Evolutionary conservation across 2,329 filamentous ascomycete genomes (phyloP).

Genomic region (Thelonectria rubi): DNA sequence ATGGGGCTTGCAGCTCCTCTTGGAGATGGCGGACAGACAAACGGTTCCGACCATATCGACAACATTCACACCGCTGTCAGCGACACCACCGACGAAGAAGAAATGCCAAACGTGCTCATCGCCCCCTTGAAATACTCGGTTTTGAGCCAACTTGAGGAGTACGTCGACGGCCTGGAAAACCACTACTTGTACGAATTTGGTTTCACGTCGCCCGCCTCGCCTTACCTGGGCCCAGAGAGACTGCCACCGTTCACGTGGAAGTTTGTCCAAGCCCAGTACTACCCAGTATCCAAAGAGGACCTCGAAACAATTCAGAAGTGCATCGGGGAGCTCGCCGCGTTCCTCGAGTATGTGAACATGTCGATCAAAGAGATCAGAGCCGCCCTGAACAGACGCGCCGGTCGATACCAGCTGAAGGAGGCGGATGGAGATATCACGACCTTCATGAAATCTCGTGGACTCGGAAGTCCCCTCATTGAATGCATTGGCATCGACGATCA

Average conservation of each 20-base stretch:
- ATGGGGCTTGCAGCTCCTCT: background rate
- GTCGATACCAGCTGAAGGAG: background rate
- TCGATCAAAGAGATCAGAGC: slow-evolving; percentile 11
- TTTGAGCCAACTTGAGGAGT: background rate
- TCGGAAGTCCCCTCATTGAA: slow-evolving; percentile 37
- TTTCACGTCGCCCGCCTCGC: background rate
- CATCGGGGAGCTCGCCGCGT: slow-evolving; percentile 10
- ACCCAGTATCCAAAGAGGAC: slow-evolving; percentile 16
- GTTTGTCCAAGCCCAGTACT: background rate
- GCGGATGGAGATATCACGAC: background rate
- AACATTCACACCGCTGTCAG: background rate
- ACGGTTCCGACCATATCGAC: background rate
- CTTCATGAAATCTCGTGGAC: slow-evolving; percentile 36
- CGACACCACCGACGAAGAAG: background rate
- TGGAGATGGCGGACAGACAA: background rate
- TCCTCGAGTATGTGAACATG: slow-evolving; percentile 15
- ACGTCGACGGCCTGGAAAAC: slow-evolving; percentile 3
- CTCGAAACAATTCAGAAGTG: slow-evolving; percentile 24
- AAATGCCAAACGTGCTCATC: background rate
- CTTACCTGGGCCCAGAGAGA: background rate
- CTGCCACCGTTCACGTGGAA: background rate
- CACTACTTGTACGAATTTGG: background rate
- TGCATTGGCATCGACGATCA: slow-evolving; percentile 29
- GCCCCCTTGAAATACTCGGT: background rate
- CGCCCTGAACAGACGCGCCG: slow-evolving; percentile 14